phyloP scores from a whole-genome alignment of 305 asterid genomes.

The Fraxinus dipetala region DNA sequence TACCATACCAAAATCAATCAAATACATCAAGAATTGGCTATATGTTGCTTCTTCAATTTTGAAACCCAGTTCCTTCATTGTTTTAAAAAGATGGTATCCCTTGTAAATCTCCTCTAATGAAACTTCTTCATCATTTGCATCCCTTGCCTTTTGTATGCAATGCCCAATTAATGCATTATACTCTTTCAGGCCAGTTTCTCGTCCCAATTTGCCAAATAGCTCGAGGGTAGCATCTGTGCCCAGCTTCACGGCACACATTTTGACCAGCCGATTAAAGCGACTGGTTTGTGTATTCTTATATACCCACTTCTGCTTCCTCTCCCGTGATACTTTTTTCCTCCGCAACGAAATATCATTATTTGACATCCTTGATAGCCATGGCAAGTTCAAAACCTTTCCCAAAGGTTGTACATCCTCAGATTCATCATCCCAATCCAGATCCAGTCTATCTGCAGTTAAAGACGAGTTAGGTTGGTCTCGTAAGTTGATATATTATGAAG shows the following conservation, averaged over 20 bases:
- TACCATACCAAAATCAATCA: conserved; percentile 61
- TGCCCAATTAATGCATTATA: conserved; percentile 45
- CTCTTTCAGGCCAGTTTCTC: conserved; percentile 58
- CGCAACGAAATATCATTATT: conserved; percentile 30
- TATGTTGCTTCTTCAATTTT: conserved; percentile 59
- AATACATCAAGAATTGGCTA: conserved; percentile 62
- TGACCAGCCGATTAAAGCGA: conserved; percentile 41
- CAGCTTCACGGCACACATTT: conserved; percentile 49
- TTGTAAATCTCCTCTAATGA: conserved; percentile 48
- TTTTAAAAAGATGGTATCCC: conserved; percentile 53
- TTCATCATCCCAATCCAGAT: conserved; percentile 47
- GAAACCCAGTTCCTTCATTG: conserved; percentile 59
- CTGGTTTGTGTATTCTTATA: conserved; percentile 28
- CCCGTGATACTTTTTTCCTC: conserved; percentile 54
- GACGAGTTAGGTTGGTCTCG: conserved; percentile 22
- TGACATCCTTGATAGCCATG: conserved; percentile 40
- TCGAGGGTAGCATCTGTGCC: conserved; percentile 52
- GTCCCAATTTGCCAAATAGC: conserved; percentile 58
- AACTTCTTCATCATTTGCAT: conserved; percentile 57
- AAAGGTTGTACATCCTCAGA: conserved; percentile 6
- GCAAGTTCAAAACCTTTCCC: conserved; percentile 28
- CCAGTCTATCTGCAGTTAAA: conserved; percentile 46
- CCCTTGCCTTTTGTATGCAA: conserved; percentile 61
- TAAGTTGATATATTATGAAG: conserved; percentile 1
- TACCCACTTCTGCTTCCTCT: conserved; percentile 57